A percentile compares a stretch with the other conserved stretches of the same genome.
Conservation (phyloP, 2,329 filamentous ascomycete species). For the Aschersonia sp. region DNA sequence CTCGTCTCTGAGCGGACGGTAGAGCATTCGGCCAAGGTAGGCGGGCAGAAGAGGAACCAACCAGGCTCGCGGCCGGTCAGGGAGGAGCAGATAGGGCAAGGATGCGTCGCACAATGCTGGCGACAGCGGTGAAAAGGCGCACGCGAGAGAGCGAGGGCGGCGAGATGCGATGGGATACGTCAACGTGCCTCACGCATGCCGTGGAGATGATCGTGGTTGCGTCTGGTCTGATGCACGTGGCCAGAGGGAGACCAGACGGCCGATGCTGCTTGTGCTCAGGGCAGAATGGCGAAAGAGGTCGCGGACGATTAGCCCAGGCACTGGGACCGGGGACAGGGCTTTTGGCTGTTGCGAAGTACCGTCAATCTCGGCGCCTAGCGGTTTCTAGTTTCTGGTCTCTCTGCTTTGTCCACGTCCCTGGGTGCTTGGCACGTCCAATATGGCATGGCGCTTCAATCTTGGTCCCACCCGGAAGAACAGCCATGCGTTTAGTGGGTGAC, state of each 20-base stretch:
- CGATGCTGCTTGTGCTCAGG: neutral
- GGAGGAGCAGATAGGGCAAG: neutral
- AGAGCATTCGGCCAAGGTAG: conserved; percentile 4
- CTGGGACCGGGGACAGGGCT: neutral
- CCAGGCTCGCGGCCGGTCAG: neutral
- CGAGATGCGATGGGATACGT: neutral
- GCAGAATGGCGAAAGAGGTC: neutral
- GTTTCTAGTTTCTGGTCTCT: no score
- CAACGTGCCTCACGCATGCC: neutral
- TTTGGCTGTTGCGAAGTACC: no score
- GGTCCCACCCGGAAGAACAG: no score
- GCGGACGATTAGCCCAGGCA: neutral
- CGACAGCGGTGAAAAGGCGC: neutral
- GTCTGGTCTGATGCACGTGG: neutral
- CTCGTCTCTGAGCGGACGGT: conserved; percentile 1
- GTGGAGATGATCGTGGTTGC: neutral
- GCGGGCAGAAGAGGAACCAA: neutral
- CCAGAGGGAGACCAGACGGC: neutral
- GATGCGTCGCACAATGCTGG: neutral
- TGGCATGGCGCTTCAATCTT: no score
- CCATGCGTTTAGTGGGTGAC: no score
- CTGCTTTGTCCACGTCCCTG: no score
- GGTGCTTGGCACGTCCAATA: no score
- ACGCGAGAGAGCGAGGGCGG: neutral
- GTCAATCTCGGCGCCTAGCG: conserved; percentile 13